Evolutionary conservation across 2,329 filamentous ascomycete genomes (phyloP).

Genomic region (Alternaria brassicae): DNA sequence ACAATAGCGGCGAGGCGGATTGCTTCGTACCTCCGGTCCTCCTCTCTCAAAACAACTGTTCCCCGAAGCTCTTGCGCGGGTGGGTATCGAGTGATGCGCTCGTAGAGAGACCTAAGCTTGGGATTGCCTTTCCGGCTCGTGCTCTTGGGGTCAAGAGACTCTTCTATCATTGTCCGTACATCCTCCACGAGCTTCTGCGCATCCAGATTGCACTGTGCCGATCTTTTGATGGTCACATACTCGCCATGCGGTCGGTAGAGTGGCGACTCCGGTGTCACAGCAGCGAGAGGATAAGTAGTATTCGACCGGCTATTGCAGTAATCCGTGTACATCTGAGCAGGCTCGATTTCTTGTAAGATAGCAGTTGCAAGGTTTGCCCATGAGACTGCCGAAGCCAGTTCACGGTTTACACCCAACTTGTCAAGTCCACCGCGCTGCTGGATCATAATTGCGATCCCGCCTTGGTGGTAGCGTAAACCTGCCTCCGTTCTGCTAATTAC

Average conservation of each 20-base stretch:
- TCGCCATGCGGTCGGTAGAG: constrained; percentile 40
- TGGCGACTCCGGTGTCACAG: constrained; percentile 46
- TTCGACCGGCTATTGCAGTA: constrained; percentile 27
- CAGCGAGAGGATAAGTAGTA: constrained; percentile 24
- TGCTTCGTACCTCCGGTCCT: constrained; percentile 47
- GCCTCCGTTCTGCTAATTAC: constrained; percentile 39
- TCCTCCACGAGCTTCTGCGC: constrained; percentile 38
- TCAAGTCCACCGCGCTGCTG: constrained; percentile 43
- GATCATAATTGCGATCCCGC: constrained; percentile 43
- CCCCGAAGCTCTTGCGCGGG: constrained; percentile 19
- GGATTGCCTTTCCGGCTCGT: constrained; percentile 22
- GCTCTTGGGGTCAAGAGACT: constrained; percentile 35
- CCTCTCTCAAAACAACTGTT: constrained; percentile 17
- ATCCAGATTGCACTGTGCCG: constrained; percentile 18
- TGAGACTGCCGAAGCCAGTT: constrained; percentile 41
- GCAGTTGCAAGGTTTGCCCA: constrained; percentile 45
- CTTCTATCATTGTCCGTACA: constrained; percentile 40
- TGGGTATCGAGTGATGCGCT: constrained; percentile 31
- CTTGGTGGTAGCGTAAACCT: constrained; percentile 35
- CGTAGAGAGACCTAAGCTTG: constrained; percentile 27
- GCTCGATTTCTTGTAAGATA: constrained; percentile 40
- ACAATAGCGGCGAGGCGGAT: constrained; percentile 43
- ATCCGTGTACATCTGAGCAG: constrained; percentile 36
- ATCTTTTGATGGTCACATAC: constrained; percentile 39
- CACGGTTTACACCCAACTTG: constrained; percentile 40